Base-by-base conservation (phyloP, 192 early-diverging fungal species). In the Entophlyctis luteolus region DNA sequence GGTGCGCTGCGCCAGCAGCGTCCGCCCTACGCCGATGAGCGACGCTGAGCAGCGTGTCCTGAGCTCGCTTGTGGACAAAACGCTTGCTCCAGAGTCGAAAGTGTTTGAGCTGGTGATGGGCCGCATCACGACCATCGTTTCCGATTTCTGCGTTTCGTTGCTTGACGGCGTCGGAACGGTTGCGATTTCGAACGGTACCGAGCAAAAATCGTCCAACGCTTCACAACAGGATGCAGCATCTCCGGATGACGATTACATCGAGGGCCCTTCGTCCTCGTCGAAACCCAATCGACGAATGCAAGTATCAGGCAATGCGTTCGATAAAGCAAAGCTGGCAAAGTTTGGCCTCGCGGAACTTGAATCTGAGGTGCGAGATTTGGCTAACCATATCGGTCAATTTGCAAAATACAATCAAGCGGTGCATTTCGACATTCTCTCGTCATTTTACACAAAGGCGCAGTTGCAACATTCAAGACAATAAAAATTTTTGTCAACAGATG, bases 21-120 rank as follows among this genome's bases (percentile, higher is more conserved):
- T 84, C n/a, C 59, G 82, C 12, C 73, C 75, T 4, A 5, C 22
- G 0, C 38, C 37, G 0, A 6, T 48, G 31, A 78, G 77, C 67
- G 46, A 36, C n/a, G 16, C 29, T 2, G 31, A 63, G 25, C 55
- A 34, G 20, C 49, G 20, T 10, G 60, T 72, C 39, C 28, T 83
- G 28, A 20, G 57, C 3, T 42, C 59, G 2, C 8, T 83, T 45
- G 66, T 79, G 2, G 81, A 83, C n/a, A 71, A 63, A 35, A 81
- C 81, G 37, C 59, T 83, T 3, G 38, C 54, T 10, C 72, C 77
- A 14, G 79, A 75, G 10, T 39, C 23, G 6, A 72, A 72, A 48
- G 55, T 83, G 16, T 83, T 73, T 59, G 66, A 59, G 48, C 58
- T 83, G 52, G 68, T 83, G 20, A 67, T 65, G 49, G 50, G 57